phyloP scores from a whole-genome alignment of 805 yeast genomes.

The Tetrapisispora taiwanensis region DNA sequence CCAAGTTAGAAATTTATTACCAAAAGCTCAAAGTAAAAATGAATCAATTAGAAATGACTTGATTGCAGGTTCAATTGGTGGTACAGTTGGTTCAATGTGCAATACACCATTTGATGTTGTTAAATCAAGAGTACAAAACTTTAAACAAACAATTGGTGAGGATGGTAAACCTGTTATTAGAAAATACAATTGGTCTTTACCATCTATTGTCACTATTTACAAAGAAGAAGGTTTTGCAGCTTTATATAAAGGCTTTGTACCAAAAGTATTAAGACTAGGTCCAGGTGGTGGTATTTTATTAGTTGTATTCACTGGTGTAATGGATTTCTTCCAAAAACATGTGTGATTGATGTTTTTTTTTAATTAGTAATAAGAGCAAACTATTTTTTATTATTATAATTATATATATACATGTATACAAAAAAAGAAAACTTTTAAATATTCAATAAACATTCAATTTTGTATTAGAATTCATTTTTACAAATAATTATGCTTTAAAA shows the following conservation, averaged over 20 bases:
- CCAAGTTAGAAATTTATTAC: conserved; percentile 73
- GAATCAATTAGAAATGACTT: conserved; percentile 80
- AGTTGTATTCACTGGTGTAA: conserved; percentile 90
- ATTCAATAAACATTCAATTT: too few species aligned
- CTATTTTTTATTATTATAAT: too few species aligned
- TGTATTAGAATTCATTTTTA: too few species aligned
- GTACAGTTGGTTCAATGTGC: conserved; percentile 88
- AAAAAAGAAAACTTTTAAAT: too few species aligned
- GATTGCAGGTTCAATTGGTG: conserved; percentile 91
- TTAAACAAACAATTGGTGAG: conserved; percentile 29
- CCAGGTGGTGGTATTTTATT: conserved; percentile 98
- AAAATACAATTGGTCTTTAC: conserved; percentile 87
- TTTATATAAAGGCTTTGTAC: conserved; percentile 90
- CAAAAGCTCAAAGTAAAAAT: conserved; percentile 58
- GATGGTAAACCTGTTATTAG: conserved; percentile 62
- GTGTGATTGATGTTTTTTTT: neutral
- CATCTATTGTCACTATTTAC: conserved; percentile 62
- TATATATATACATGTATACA: too few species aligned
- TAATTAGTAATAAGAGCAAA: too few species aligned
- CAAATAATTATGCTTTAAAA: too few species aligned
- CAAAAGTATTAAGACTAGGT: conserved; percentile 93
- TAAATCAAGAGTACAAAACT: conserved; percentile 85
- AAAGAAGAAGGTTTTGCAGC: conserved; percentile 86
- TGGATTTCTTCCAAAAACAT: conserved; percentile 75
- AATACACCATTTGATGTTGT: conserved; percentile 98